Evolutionary conservation across 2,329 filamentous ascomycete species (phyloP), one percentile per base, ranked within the genome.

Genomic region (Colletotrichum agaves): DNA sequence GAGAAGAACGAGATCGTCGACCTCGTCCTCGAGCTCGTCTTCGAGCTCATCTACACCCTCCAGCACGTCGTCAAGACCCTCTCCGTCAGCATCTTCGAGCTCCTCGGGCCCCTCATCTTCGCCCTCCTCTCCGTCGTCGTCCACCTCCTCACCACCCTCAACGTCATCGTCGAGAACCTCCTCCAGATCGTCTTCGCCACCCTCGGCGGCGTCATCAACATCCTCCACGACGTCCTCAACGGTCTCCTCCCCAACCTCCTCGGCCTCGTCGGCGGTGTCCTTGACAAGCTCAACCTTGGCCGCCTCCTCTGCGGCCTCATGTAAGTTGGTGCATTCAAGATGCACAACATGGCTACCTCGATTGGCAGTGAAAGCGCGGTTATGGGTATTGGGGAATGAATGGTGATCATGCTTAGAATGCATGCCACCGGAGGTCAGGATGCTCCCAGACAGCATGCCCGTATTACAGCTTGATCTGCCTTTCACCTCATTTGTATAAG

Each of bases 31-130:
- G 53, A 67, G 61, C 61, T 67, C 21, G 15, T 67, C 23, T 65
- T 67, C 27, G 65, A 67, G 23, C 55, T 67, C 17, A 15, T 60
- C 13, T 67, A 15, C 61, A 37, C 53, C 15, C 21, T 67, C 37
- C 35, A 67, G 61, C 37, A 55, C 17, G 65, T 67, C 11, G 43
- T 67, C 60, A 58, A 60, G 53, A 21, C 39, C n/a, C 33, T 15
- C 61, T 64, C n/a, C 37, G n/a, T n/a, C 46, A 64, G 60, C 65
- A 65, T 67, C 61, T 67, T 67, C 19, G 65, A 67, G 47, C 65
- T 67, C 8, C 65, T 67, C 11, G 65, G 65, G 5, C 53, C 65
- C 23, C 55, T 67, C 3, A 47, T 67, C 46, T 65, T 67, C 39
- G 47, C 59, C 39, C 65, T 67, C 12, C 61, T 67, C 12, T 41